These are phyloP conservation scores for Tricladium varicosporioides DNA, from an alignment of 2,329 filamentous ascomycete species.

Conservation along the genomic window DNA sequence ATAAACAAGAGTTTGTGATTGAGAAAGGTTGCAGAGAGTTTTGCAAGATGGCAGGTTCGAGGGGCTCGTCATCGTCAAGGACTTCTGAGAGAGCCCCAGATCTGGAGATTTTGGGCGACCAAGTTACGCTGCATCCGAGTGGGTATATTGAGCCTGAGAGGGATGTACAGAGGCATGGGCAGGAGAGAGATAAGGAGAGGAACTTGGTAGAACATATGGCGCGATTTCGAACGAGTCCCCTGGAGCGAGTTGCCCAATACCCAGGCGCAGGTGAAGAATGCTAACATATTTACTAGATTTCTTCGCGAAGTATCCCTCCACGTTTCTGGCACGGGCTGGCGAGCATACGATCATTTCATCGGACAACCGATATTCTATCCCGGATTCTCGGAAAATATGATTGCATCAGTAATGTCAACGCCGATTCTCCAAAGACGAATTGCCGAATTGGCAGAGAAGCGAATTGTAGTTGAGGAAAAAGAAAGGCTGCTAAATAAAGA, in stretches of 20 bases:
- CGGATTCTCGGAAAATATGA: slow-evolving; percentile 91
- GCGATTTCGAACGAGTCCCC: slow-evolving; percentile 71
- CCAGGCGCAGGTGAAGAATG: not conserved
- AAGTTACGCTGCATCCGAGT: slow-evolving; percentile 72
- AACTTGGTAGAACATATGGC: slow-evolving; percentile 80
- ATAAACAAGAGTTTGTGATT: not conserved
- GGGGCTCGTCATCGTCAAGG: slow-evolving; percentile 29
- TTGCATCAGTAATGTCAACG: slow-evolving; percentile 70
- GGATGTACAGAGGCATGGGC: slow-evolving; percentile 23
- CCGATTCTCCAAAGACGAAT: slow-evolving; percentile 74
- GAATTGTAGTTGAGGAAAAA: slow-evolving; percentile 72
- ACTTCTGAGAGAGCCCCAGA: slow-evolving; percentile 60
- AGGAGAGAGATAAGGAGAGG: slow-evolving; percentile 59
- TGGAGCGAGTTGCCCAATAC: slow-evolving; percentile 45
- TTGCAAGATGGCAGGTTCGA: slow-evolving; percentile 37
- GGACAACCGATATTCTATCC: slow-evolving; percentile 92
- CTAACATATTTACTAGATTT: slow-evolving; percentile 54
- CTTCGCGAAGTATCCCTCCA: slow-evolving; percentile 91
- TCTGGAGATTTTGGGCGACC: slow-evolving; percentile 71
- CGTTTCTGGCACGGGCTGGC: slow-evolving; percentile 91
- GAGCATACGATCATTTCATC: slow-evolving; percentile 85
- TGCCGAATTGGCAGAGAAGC: slow-evolving; percentile 69
- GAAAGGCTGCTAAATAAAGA: slow-evolving; percentile 64
- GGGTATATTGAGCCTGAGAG: slow-evolving; percentile 57
- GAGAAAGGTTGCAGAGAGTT: not conserved